Evolutionary conservation across 371 early-diverging fungal species (phyloP).

Genomic region (Blakeslea trispora): DNA sequence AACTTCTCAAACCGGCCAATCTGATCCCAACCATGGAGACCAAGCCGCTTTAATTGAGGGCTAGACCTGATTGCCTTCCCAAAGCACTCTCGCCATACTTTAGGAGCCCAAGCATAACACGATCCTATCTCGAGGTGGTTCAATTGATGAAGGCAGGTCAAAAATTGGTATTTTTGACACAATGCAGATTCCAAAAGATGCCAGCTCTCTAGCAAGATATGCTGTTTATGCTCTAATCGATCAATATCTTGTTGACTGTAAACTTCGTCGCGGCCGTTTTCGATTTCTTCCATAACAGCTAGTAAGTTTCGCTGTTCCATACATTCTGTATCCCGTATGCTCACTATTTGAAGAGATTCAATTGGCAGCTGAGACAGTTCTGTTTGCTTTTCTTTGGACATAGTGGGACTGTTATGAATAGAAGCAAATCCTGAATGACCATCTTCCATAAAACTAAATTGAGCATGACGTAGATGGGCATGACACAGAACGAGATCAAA

Average conservation of each 20-base stretch:
- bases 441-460: constrained; percentile 17
- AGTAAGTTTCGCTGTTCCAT: constrained; percentile 14
- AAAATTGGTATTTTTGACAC: constrained; percentile 13
- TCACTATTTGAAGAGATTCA: constrained; percentile 7
- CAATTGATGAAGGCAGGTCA: constrained; percentile 8
- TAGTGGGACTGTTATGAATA: constrained; percentile 6
- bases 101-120: constrained; percentile 26
- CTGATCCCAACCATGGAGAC: constrained; percentile 31
- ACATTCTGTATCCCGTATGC: constrained; percentile 15
- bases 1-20: constrained; percentile 19
- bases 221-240: background rate
- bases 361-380: background rate
- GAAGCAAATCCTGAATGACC: constrained; percentile 28
- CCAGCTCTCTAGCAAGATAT: constrained; percentile 8
- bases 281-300: constrained; percentile 10
- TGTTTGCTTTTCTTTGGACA: background rate
- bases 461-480: constrained; percentile 1
- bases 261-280: constrained; percentile 11
- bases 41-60: constrained; percentile 1
- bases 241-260: constrained; percentile 13
- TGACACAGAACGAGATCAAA: constrained; percentile 11
- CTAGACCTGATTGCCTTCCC: background rate
- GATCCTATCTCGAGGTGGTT: constrained; percentile 23
- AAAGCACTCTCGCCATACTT: constrained; percentile 17
- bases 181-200: background rate